Conservation (phyloP, 2,329 filamentous ascomycete species). For the Fusarium sterilihyphosum region DNA sequence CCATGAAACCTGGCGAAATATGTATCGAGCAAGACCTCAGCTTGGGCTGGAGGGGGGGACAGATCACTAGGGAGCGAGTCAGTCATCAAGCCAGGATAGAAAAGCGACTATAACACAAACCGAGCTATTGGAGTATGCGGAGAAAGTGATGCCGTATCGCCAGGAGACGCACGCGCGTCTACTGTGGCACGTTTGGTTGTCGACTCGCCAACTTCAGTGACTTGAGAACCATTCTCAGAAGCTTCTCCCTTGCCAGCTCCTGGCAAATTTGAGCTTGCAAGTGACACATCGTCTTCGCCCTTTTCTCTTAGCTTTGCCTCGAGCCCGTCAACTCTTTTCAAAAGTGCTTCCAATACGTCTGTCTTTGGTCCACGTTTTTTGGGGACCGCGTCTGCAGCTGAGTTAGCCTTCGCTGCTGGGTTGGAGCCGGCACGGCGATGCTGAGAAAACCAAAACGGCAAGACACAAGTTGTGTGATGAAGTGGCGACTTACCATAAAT, state of each 20-base stretch:
- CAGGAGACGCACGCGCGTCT: slow-evolving; percentile 48
- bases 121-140: slow-evolving; percentile 41
- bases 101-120: slow-evolving; percentile 14
- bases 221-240: slow-evolving; percentile 40
- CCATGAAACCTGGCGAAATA: slow-evolving; percentile 84
- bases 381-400: slow-evolving; percentile 77
- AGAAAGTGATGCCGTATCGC: slow-evolving; percentile 38
- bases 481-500: slow-evolving; percentile 75
- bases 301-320: slow-evolving; percentile 82
- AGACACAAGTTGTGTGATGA: not conserved
- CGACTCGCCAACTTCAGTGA: slow-evolving; percentile 46
- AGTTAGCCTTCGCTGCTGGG: slow-evolving; percentile 1
- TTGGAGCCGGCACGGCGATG: not conserved
- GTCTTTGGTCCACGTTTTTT: slow-evolving; percentile 93
- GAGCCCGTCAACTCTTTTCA: slow-evolving; percentile 86
- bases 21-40: slow-evolving; percentile 75
- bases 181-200: slow-evolving; percentile 53
- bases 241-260: slow-evolving; percentile 33
- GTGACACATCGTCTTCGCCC: slow-evolving; percentile 54
- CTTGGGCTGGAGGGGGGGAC: slow-evolving; percentile 59
- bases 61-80: slow-evolving; percentile 52
- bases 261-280: slow-evolving; percentile 32
- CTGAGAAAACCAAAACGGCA: not conserved
- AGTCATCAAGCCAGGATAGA: not conserved
- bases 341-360: slow-evolving; percentile 83